Conservation (phyloP, 1,139 yeast genomes). For the Geotrichum restrictum region DNA sequence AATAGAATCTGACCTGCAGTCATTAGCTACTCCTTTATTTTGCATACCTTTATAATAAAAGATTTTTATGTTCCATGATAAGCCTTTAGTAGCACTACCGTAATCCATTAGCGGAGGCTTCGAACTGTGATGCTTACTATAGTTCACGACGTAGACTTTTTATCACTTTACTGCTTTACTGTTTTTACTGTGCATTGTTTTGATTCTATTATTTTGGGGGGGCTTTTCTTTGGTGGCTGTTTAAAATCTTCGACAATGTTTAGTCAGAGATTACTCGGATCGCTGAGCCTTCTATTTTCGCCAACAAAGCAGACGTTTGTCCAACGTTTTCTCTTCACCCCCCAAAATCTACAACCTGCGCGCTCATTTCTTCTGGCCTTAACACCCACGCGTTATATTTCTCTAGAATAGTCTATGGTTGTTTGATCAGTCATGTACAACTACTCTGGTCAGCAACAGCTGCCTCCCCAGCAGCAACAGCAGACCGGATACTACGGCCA, state of each 20-base stretch:
- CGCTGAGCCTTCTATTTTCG: constrained; percentile 2
- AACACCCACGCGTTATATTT: neutral
- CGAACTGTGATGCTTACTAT: too few relatives aligned
- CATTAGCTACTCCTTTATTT: constrained; percentile 1
- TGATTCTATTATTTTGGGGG: neutral
- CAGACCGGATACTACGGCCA: constrained; percentile 22
- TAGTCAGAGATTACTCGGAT: neutral
- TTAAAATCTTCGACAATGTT: neutral
- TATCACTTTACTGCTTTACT: neutral
- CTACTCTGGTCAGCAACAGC: constrained; percentile 21
- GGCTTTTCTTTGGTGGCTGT: constrained; percentile 1
- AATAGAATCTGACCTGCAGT: too few relatives aligned
- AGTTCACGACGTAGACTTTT: too few relatives aligned
- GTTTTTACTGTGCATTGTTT: neutral
- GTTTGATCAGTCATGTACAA: constrained; percentile 10
- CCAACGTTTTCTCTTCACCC: neutral
- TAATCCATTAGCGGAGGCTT: too few relatives aligned
- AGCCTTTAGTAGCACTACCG: neutral
- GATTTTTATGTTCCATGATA: constrained; percentile 1
- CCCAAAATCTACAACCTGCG: constrained; percentile 2
- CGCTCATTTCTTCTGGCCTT: neutral
- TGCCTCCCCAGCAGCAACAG: constrained; percentile 25
- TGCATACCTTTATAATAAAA: constrained; percentile 3
- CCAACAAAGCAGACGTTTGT: constrained; percentile 5
- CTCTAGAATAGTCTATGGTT: neutral